Base-by-base conservation (phyloP, 805 yeast genomes). In the Candida piceae region DNA sequence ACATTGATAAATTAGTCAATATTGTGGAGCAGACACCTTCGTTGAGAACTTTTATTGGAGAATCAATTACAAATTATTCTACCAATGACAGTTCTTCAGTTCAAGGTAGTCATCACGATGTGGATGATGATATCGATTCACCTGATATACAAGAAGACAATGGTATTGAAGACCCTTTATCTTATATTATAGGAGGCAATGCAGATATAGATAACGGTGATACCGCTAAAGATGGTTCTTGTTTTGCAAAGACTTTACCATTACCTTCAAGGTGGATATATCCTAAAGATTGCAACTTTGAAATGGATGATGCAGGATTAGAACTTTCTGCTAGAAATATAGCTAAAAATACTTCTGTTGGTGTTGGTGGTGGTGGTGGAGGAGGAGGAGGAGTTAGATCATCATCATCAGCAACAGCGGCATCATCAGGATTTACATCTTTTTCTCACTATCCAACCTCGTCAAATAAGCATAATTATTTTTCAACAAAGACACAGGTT, bases 401-500 rank as follows among this genome's bases (percentile, higher is more conserved):
- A n/a, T n/a, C n/a, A n/a, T n/a, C n/a, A n/a, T n/a, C n/a, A n/a
- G n/a, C n/a, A n/a, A n/a, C n/a, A n/a, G 19, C 39, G 8, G 21
- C 44, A 10, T n/a, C 41, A 9, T 35, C 45, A 19, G 31, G 38
- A 18, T 29, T 32, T 25, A 38, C 21, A 20, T 31, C 48, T 4
- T 9, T 5, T 24, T 24, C 26, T 9, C 9, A 24, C 13, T 35
- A 45, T 2, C 40, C 34, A 18, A 23, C 43, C 9, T n/a, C n/a
- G n/a, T n/a, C n/a, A n/a, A 30, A 44, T 4, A 42, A 48, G 20
- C 38, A 35, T 8, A 41, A 29, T 28, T 40, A 41, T 11, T 52
- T 42, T 24, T 42, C 54, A 5, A 52, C 66, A 8, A 61, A 58
- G 36, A 46, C 70, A 1, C 52, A 67, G 39, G 42, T 55, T 24